Percentiles rank a stretch among this genome's conserved stretches.
phyloP scores from a whole-genome alignment of 768 basidiomycete species.

The Paxillus rubicundulus region DNA sequence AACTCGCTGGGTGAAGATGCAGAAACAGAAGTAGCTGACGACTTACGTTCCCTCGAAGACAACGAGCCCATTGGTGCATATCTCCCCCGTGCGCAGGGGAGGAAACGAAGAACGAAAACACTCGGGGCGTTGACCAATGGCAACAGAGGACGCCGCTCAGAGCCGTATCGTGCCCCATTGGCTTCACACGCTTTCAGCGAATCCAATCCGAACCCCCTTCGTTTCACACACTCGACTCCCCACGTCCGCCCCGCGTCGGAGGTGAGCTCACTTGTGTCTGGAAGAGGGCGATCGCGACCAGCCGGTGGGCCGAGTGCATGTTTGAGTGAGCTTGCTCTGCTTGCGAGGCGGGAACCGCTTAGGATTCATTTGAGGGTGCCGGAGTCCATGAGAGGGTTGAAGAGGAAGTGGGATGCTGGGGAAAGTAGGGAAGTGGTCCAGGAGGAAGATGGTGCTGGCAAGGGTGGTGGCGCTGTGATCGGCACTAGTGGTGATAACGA shows the following conservation, averaged over 20 bases:
- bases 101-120: not conserved
- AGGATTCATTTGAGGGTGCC: slow-evolving; percentile 11
- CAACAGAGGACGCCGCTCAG: not conserved
- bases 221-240: not conserved
- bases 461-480: not conserved
- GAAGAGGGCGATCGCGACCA: not conserved
- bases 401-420: slow-evolving; percentile 12
- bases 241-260: not conserved
- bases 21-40: not conserved
- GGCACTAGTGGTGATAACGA: not conserved
- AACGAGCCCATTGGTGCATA: not conserved
- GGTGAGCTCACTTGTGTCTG: not conserved
- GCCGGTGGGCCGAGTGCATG: slow-evolving; percentile 22
- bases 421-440: not conserved
- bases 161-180: not conserved
- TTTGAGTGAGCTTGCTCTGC: slow-evolving; percentile 10
- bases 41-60: not conserved
- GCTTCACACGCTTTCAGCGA: not conserved
- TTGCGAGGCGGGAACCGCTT: slow-evolving; percentile 15
- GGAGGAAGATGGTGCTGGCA: not conserved
- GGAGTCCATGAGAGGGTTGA: slow-evolving; percentile 3
- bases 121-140: not conserved
- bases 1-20: slow-evolving; percentile 11
- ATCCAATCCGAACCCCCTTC: not conserved
- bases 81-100: not conserved